Conservation (phyloP, 306 rosid species). For the Corylus heterophylla region DNA sequence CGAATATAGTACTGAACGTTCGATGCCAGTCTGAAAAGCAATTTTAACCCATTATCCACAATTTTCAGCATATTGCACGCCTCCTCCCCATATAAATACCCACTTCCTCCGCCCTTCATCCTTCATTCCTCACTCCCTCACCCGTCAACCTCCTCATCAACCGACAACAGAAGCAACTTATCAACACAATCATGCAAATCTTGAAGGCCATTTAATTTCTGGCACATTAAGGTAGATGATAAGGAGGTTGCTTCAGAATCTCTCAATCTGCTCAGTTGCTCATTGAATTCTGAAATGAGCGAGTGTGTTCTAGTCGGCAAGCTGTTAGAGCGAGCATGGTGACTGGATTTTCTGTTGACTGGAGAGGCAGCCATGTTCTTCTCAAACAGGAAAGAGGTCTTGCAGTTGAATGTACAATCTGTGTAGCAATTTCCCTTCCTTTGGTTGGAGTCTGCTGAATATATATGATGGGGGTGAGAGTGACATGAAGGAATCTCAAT, state of each 20-base stretch:
- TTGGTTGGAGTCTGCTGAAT: constrained; percentile 10
- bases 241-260: constrained; percentile 28
- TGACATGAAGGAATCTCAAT: constrained; percentile 24
- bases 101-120: no score
- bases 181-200: constrained; percentile 13
- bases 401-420: constrained; percentile 17
- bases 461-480: constrained; percentile 19
- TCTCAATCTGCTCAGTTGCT: constrained; percentile 30
- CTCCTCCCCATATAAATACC: no score
- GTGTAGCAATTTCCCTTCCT: constrained; percentile 14
- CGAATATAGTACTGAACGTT: no score
- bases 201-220: constrained; percentile 24
- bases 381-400: background rate
- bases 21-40: no score
- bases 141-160: no score
- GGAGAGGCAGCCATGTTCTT: constrained; percentile 35
- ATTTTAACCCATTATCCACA: no score
- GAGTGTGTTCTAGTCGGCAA: constrained; percentile 40
- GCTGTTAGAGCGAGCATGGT: constrained; percentile 40
- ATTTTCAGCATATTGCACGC: no score
- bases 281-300: constrained; percentile 31
- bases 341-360: constrained; percentile 26
- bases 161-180: constrained; percentile 17
- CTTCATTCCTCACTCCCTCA: no score
- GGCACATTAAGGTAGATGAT: constrained; percentile 15